Base-by-base conservation (phyloP, 495 filamentous ascomycete species). In the Talaromyces stipitatus region DNA sequence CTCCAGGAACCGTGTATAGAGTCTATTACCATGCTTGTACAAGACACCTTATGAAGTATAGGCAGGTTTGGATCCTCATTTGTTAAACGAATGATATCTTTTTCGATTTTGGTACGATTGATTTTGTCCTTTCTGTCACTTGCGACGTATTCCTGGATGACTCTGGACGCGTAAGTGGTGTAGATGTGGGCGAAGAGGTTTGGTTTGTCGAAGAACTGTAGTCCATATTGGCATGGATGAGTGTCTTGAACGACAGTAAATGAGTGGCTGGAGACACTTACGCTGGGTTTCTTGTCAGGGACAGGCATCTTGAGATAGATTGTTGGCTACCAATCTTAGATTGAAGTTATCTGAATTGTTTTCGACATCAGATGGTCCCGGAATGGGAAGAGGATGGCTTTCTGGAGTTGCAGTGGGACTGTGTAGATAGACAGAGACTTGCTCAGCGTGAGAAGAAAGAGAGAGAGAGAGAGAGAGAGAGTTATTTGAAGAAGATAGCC, bases 131-230 rank as follows among this genome's bases (percentile, higher is more conserved):
- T 36, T n/a, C 28, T 36, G 45, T 50, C 18, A 9, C n/a, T 50
- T 20, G 43, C 27, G 24, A 57, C 12, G 29, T 50, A 50, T 9
- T 50, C 55, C 4, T 50, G 11, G 22, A 57, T 29, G n/a, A 50
- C 16, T 6, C 11, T 23, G 10, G 12, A 20, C 26, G 55, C 47
- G 24, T 57, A 26, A 9, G 55, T 27, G 22, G 28, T 16, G 28
- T 57, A 57, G 28, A 57, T 57, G 45, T 50, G 47, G 30, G 27
- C 45, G 32, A 57, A 38, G 20, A 27, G 14, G 29, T 57, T 50
- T 12, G 47, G 28, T 38, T 18, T 55, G 8, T 33, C 24, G n/a
- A 41, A 16, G 36, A 16, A 41, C 36, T 41, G 12, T 14, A 2
- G 2, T 32, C 12, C 9, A 32, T 32, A 32, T 4, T 2, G 4